phyloP scores from a whole-genome alignment of 345 rosid species.

The Cardamine occulta region DNA sequence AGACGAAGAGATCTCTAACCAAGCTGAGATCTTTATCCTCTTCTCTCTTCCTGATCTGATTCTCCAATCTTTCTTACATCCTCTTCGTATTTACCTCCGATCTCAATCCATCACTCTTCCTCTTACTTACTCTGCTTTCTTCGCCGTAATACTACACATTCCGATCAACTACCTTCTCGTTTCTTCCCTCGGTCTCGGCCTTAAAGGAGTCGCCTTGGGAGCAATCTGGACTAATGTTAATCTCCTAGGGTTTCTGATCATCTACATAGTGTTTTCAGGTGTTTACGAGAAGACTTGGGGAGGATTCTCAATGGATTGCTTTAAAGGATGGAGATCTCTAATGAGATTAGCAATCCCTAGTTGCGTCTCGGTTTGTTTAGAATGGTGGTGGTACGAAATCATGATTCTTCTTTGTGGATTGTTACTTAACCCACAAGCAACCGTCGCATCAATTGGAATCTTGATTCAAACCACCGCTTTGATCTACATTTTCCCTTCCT shows the following conservation, averaged over 20 bases:
- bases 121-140: conserved; percentile 61
- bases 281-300: conserved; percentile 69
- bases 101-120: conserved; percentile 77
- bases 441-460: conserved; percentile 91
- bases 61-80: conserved; percentile 71
- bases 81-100: conserved; percentile 77
- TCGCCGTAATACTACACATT: conserved; percentile 68
- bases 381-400: conserved; percentile 99
- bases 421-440: conserved; percentile 68
- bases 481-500: conserved; percentile 89
- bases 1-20: conserved; percentile 56
- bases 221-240: conserved; percentile 74
- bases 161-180: conserved; percentile 72
- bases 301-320: conserved; percentile 59
- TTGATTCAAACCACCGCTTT: conserved; percentile 82
- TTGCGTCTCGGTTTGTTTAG: conserved; percentile 86
- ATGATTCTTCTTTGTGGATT: conserved; percentile 84
- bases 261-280: conserved; percentile 61
- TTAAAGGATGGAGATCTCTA: conserved; percentile 62
- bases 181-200: conserved; percentile 59
- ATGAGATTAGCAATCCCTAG: conserved; percentile 74
- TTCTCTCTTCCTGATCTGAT: conserved; percentile 81
- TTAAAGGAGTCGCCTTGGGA: conserved; percentile 73
- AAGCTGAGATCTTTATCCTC: conserved; percentile 69
- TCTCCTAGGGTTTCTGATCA: conserved; percentile 58